phyloP scores from a whole-genome alignment of 2,329 filamentous ascomycete genomes.

The Hypomyces perniciosus region DNA sequence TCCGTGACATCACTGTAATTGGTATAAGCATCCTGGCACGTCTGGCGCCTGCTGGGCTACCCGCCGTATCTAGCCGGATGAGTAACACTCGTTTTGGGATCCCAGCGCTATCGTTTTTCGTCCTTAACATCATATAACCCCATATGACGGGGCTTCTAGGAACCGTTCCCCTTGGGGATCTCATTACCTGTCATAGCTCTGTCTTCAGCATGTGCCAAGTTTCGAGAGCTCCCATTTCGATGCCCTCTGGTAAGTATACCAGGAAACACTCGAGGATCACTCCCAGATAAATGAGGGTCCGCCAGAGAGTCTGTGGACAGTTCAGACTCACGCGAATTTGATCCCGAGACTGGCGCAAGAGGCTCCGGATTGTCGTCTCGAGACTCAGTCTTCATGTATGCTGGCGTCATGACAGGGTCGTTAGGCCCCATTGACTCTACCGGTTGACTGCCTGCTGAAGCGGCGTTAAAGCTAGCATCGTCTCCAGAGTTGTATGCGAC shows the following conservation, averaged over 20 bases:
- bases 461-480: background rate
- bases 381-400: background rate
- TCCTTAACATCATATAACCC: too few species aligned
- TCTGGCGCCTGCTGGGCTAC: too few species aligned
- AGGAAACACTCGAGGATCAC: conserved; percentile 65
- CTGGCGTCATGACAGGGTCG: background rate
- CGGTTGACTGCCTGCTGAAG: conserved; percentile 16
- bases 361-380: background rate
- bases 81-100: too few species aligned
- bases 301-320: conserved; percentile 34
- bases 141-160: too few species aligned
- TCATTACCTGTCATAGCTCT: too few species aligned
- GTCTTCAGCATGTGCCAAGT: conserved; percentile 17
- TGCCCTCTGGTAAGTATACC: conserved; percentile 55
- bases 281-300: conserved; percentile 46
- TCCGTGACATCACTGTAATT: too few species aligned
- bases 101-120: too few species aligned
- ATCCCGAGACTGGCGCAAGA: background rate
- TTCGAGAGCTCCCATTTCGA: conserved; percentile 36
- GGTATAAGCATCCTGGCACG: too few species aligned
- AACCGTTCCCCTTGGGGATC: too few species aligned
- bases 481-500: conserved; percentile 27
- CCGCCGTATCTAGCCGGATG: too few species aligned
- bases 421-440: conserved; percentile 2
- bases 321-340: conserved; percentile 24